Base-by-base conservation (phyloP, 345 rosid genomes). In the Angophora floribunda region DNA sequence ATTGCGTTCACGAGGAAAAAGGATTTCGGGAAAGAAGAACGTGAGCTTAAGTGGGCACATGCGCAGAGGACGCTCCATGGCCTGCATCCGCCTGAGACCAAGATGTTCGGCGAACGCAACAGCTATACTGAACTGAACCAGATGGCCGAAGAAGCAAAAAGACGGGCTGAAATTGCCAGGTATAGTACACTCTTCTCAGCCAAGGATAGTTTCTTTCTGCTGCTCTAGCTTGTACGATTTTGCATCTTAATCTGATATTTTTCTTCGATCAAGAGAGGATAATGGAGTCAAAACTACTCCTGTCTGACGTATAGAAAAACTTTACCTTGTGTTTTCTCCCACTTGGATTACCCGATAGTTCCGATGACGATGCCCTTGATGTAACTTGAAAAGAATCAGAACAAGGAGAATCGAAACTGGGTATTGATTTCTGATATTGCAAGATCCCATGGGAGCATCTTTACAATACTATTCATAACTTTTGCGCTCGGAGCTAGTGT, bases 31-130 rank as follows among this genome's bases (percentile, higher is more conserved):
- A 92, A 88, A 89, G 92, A 89, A 75, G 93, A 92, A 87, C 88
- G 93, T n/a, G 93, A 92, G 86, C 92, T 91, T 14, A 91, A 92
- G 44, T 92, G 93, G 93, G 93, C 93, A 15, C 86, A 90, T 49
- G 93, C 92, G 17, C 93, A 92, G 89, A 91, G 93, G 84, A 91
- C 93, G 5, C 92, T 91, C 7, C 93, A 92, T 44, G 93, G 93
- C 55, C 91, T 91, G 59, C 93, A 92, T 32, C 93, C 63, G 44
- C 59, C 85, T 3, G 88, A 65, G 57, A 65, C 88, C 84, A 63
- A 36, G 44, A 45, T 70, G 41, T 87, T 87, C 19, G 28, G 63
- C 26, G 79, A 86, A 28, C 30, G 47, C 52, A 87, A 12, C 85
- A 87, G 85, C 52, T 87, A 50, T 55, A 87, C 51, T 7, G 88